Base-by-base conservation (phyloP, 2,329 filamentous ascomycete genomes). In the Ceratocystiopsis sp. region DNA sequence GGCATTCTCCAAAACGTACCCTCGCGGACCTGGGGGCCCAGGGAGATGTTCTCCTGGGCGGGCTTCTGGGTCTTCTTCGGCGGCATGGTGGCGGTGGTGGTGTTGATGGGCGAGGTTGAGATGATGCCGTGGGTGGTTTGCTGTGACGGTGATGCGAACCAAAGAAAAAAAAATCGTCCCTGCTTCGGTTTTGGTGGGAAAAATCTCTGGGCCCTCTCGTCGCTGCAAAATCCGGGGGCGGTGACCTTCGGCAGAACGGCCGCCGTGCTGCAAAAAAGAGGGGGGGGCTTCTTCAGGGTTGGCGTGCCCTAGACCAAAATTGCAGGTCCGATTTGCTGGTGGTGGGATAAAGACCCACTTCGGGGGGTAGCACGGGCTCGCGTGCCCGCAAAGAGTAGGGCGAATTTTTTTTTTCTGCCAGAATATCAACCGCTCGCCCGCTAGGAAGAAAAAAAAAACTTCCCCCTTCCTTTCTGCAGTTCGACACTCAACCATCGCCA, bases 1-100 rank as follows among this genome's bases (percentile, higher is more conserved):
- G 33, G 4, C 12, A 17, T 13, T 17, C 29, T 8, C n/a, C 21
- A 35, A 8, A 42, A 62, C 77, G 62, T 66, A 89, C 85, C 87
- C 76, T 95, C 89, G 64, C 87, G 82, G 72, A 87, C 84, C 68
- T 94, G 84, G 64, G 91, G 91, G 60, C 91, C 91, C 60, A 96
- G 79, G 69, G 83, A 87, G 75, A 98, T 91, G 73, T 98, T 98
- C 80, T 96, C 91, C 73, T 89, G 79, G 59, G 77, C 75, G 61
- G 83, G 78, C 64, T 80, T 75, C 60, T 77, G 70, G 67, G 80
- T 79, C 75, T 89, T 87, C 79, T 93, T 93, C 67, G 87, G 87
- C 69, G 87, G 72, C 89, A 96, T 96, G 64, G 68, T 84, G 73
- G 66, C 59, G 59, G 52, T 58, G 56, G 49, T 52, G 48, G 49